Conservation (phyloP, 345 rosid species). For the Rubroshorea leprosula region DNA sequence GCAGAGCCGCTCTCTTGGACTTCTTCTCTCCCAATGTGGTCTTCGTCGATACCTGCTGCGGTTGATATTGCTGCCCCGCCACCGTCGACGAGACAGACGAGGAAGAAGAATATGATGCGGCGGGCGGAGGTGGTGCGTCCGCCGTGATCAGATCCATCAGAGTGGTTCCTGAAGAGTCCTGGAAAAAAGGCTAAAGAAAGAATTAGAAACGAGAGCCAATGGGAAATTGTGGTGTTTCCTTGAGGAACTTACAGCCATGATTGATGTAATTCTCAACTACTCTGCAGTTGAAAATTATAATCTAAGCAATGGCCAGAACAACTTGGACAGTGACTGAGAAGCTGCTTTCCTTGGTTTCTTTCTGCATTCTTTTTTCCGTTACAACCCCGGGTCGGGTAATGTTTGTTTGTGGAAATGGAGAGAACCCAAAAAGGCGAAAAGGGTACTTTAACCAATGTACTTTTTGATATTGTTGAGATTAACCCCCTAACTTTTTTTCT, state of each 20-base stretch:
- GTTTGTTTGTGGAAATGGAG: too few species aligned
- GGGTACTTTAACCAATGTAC: too few species aligned
- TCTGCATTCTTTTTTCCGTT: too few species aligned
- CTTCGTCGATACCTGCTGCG: conserved; percentile 39
- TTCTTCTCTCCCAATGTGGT: conserved; percentile 69
- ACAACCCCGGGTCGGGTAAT: too few species aligned
- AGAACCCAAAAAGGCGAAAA: too few species aligned
- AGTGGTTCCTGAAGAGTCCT: conserved; percentile 89
- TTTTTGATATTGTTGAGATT: too few species aligned
- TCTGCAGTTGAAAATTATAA: neutral
- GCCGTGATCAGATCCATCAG: conserved; percentile 98
- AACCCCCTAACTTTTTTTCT: too few species aligned
- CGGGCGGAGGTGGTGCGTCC: conserved; percentile 53
- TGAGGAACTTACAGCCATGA: conserved; percentile 17
- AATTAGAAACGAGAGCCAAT: neutral
- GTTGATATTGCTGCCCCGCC: conserved; percentile 14
- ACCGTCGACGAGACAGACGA: conserved; percentile 28
- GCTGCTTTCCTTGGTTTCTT: neutral
- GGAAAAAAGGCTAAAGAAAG: conserved; percentile 5
- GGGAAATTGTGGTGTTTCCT: neutral
- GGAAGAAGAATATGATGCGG: conserved; percentile 37
- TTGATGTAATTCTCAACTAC: conserved; percentile 2
- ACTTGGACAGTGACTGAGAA: neutral
- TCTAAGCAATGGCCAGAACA: neutral
- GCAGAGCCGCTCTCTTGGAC: conserved; percentile 67